A percentile compares a stretch with the other conserved stretches of the same genome.
Conservation (phyloP, 2,329 filamentous ascomycete species). For the Phoma sp. region DNA sequence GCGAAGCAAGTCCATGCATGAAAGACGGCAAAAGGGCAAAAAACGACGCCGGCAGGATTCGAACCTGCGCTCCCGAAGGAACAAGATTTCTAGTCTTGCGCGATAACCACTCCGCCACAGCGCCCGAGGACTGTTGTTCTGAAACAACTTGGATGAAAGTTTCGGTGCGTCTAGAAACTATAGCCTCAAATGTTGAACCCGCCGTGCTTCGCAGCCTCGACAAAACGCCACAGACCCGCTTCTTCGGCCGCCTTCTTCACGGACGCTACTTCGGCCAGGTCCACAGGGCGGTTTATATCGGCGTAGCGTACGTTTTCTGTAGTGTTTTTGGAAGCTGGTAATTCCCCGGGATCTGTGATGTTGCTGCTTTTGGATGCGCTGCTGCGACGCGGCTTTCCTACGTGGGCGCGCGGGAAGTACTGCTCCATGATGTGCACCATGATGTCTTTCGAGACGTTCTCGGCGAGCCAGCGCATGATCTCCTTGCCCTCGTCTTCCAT, state of each 20-base stretch:
- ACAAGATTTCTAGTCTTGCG: too few relatives aligned
- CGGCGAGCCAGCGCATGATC: slow-evolving; percentile 78
- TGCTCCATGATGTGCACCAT: slow-evolving; percentile 92
- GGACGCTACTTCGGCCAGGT: slow-evolving; percentile 66
- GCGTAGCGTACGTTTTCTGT: slow-evolving; percentile 66
- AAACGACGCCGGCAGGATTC: too few relatives aligned
- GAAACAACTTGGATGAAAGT: too few relatives aligned
- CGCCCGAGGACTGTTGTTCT: too few relatives aligned
- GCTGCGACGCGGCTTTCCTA: slow-evolving; percentile 55
- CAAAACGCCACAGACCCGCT: slow-evolving; percentile 80
- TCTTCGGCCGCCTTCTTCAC: slow-evolving; percentile 71
- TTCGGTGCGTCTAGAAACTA: too few relatives aligned
- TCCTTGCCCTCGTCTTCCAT: slow-evolving; percentile 73
- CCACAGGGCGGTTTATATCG: slow-evolving; percentile 78
- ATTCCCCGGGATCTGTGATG: slow-evolving; percentile 38
- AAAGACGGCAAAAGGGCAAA: too few relatives aligned
- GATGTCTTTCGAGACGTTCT: slow-evolving; percentile 73
- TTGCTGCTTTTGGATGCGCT: too few relatives aligned
- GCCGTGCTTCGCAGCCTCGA: slow-evolving; percentile 66
- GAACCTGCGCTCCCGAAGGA: too few relatives aligned
- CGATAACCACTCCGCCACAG: too few relatives aligned
- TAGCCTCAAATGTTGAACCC: slow-evolving; percentile 57
- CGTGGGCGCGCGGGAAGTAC: slow-evolving; percentile 80
- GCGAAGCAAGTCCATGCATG: too few relatives aligned
- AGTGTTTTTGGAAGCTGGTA: slow-evolving; percentile 25